Percentiles rank a stretch among this genome's conserved stretches.
Conservation (phyloP, 106 monocot genomes). For the Dioscorea dumetorum region DNA sequence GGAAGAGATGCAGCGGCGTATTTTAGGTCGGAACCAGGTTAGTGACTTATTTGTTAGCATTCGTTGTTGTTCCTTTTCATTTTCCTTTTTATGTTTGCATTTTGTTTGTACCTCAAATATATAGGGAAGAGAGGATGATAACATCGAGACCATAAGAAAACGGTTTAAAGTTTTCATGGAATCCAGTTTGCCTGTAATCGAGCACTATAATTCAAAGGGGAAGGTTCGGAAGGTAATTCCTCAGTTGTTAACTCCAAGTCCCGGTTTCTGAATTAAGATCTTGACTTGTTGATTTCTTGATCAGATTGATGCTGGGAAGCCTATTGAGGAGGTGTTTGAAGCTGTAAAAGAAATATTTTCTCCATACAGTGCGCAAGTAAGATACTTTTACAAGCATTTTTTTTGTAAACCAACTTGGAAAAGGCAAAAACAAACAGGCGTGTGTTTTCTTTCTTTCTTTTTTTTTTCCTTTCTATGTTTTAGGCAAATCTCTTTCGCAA, state of each 20-base stretch:
- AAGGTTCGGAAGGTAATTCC: constrained; percentile 68
- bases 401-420: background rate
- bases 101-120: background rate
- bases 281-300: background rate
- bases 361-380: constrained; percentile 26
- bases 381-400: background rate
- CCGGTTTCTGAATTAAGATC: background rate
- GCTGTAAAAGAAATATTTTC: constrained; percentile 43
- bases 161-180: constrained; percentile 75
- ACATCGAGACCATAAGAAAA: constrained; percentile 81
- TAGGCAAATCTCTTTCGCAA: background rate
- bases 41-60: background rate
- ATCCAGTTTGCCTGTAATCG: constrained; percentile 67
- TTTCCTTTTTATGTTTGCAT: constrained; percentile 1
- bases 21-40: constrained; percentile 83
- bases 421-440: background rate
- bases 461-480: background rate
- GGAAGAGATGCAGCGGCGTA: constrained; percentile 67
- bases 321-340: constrained; percentile 48
- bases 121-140: constrained; percentile 93
- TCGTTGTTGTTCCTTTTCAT: background rate
- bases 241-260: background rate
- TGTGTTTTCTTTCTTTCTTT: background rate
- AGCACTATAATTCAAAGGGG: constrained; percentile 56
- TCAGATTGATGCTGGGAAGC: constrained; percentile 56